Base-by-base conservation (phyloP, 257 asterid genomes). In the Thymus quinquecostatus region DNA sequence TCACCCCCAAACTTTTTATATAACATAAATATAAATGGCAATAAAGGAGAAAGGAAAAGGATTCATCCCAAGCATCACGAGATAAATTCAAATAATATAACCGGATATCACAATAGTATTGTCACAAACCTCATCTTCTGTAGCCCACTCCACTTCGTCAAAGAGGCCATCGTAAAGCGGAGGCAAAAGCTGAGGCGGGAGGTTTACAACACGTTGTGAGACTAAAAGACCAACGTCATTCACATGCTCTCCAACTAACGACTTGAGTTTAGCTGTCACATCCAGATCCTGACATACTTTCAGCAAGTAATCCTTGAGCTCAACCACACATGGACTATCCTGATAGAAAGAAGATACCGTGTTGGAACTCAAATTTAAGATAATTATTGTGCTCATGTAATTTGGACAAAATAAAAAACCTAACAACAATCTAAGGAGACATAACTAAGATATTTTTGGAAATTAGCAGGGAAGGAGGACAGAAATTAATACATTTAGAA, bases 111-210 rank as follows among this genome's bases (percentile, higher is more conserved):
- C 21, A 21, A 21, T 21, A 65, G 44, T 53, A 44, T 27, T 53
- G 58, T 68, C 28, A 58, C 78, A 79, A 78, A 92, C 98, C 98
- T 94, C 98, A 76, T 91, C 97, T 84, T 89, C 95, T 6, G 89
- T 87, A 49, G 97, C 98, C 97, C 97, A 91, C 34, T 86, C 83
- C 48, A 94, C 77, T 83, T 94, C 98, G 75, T 91, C 92, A 77
- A 94, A 94, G 40, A 93, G 86, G 58, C 81, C 92, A 80, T 86
- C 96, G 75, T 94, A 94, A 77, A 91, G 88, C 14, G 86, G 97
- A 49, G 97, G 98, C 81, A 89, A 79, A 50, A 94, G 92, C 85
- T 91, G 97, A 74, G 96, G 92, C 10, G 98, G 96, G 75, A 91
- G 96, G 80, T 93, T 93, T 34, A 86, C 92, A 48, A 91, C 96